Evolutionary conservation across 257 asterid species (phyloP), one percentile per base, ranked within the genome.

Genomic region (Nicotiana knightiana): DNA sequence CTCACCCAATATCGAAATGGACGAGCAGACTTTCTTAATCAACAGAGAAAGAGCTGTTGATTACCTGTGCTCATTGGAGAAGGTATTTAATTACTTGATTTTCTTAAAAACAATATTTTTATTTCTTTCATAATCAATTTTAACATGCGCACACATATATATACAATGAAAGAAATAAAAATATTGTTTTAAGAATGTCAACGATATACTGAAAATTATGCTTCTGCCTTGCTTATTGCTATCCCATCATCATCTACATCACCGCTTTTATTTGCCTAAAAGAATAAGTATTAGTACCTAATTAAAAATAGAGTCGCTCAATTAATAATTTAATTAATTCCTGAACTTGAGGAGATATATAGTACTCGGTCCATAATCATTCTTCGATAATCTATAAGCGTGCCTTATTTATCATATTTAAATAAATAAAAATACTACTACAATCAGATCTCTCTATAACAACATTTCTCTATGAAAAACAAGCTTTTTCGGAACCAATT

Each of bases 31-130:
- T 67, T 93, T 95, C 90, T 33, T 93, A 93, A 90, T 95, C 61
- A 95, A 95, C 79, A 90, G 99, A 85, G 98, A 95, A 85, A 87
- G 99, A 82, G 99, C 99, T 6, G 98, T 95, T 75, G 99, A 95
- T 90, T 95, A 95, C 88, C 76, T 95, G 61, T 93, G 98, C 83
- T 95, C 99, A 5, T 87, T 95, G 86, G 99, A 95, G 67, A 93
- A 91, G 98, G 98, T 94, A 86, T 1, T 51, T 3, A 12, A 12
- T 71, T 63, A 28, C 17, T 6, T 16, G 5, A 75, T 82, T 78
- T 15, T 81, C 43, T 37, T 37, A 37, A 55, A 55, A 13, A 46
- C 59, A 24, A 46, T 46, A 71, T 48, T 73, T 24, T 48, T 43
- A 48, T 48, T 24, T 73, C 61, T 24, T 0, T 55, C 79, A 2